Evolutionary conservation across 1,284 basidiomycete genomes (phyloP), one percentile per base, ranked within the genome.

Genomic region (Boletellus sp.): DNA sequence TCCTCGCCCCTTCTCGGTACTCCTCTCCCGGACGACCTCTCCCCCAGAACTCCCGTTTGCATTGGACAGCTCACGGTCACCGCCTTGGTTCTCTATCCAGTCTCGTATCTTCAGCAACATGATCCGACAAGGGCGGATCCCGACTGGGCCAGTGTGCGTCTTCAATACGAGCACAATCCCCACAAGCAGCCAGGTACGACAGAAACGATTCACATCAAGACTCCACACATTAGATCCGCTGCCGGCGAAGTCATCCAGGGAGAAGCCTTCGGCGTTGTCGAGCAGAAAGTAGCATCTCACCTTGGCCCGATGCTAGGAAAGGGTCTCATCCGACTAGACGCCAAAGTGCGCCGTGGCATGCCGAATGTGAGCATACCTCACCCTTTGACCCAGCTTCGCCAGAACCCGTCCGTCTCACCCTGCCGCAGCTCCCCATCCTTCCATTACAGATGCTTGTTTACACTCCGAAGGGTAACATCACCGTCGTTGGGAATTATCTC

Each of bases 401-500:
- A 52, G 44, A 67, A 51, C 42, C 46, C 60, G 45, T 55, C 44
- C 51, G 53, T 56, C 47, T 58, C 41, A 62, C 52, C 36, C 55
- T 55, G 51, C 50, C 51, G 48, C 21, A 93, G 89, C 74, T 88
- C 41, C 86, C 86, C 44, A 87, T 93, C 52, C 75, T 93, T 36
- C 83, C 87, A 24, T 76, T 98, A 41, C 87, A 91, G 65, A 79
- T 97, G 65, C 81, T 97, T 30, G 82, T 97, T 28, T 97, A 93
- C 70, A 95, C 93, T 13, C 89, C 92, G 6, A 94, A 94, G 59
- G 89, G 91, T 35, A 94, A 97, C 68, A 86, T 97, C 55, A 72
- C 78, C 18, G 83, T 88, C 52, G 86, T 99, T 58, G 84, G 89
- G 50, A 78, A 85, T 58, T 86, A 84, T 60, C 78, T 99, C 44